Evolutionary conservation across 768 basidiomycete genomes (phyloP).

Genomic region (Pleurotus cornucopiae): DNA sequence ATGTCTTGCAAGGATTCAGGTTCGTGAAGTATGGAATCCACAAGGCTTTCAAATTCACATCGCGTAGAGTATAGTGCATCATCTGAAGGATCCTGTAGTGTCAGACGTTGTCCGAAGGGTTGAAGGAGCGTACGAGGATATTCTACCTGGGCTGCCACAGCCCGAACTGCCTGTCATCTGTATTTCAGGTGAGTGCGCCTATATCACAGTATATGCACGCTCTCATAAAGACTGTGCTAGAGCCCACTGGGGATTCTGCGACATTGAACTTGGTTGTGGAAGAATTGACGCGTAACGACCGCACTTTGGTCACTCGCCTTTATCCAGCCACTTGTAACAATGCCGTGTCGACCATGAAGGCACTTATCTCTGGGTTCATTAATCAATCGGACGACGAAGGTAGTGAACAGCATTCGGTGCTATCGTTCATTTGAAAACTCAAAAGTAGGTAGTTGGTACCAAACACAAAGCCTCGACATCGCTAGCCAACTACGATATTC

Average conservation of each 20-base stretch:
- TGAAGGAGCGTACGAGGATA: constrained; percentile 35
- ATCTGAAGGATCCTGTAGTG: constrained; percentile 46
- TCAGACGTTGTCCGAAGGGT: constrained; percentile 40
- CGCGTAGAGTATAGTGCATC: constrained; percentile 38
- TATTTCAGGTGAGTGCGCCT: constrained; percentile 41
- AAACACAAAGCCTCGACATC: constrained; percentile 47
- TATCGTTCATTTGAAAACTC: background rate
- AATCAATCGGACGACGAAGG: constrained; percentile 27
- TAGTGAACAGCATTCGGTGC: background rate
- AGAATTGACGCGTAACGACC: constrained; percentile 9
- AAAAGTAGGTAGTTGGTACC: constrained; percentile 20
- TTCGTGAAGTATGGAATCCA: constrained; percentile 19
- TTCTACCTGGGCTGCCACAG: constrained; percentile 53
- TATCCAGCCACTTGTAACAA: constrained; percentile 57
- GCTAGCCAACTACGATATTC: constrained; percentile 60
- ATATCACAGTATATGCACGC: background rate
- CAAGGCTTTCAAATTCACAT: background rate
- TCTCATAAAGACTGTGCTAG: constrained; percentile 17
- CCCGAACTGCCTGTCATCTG: constrained; percentile 57
- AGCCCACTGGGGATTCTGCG: constrained; percentile 39
- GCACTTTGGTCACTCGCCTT: constrained; percentile 38
- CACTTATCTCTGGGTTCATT: constrained; percentile 50
- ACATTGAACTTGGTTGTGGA: constrained; percentile 42
- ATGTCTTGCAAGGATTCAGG: constrained; percentile 54
- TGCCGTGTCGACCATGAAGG: constrained; percentile 47